These are phyloP conservation scores for Tillandsia leiboldiana DNA, from an alignment of 176 grass and related monocot species.

Conservation along the genomic window DNA sequence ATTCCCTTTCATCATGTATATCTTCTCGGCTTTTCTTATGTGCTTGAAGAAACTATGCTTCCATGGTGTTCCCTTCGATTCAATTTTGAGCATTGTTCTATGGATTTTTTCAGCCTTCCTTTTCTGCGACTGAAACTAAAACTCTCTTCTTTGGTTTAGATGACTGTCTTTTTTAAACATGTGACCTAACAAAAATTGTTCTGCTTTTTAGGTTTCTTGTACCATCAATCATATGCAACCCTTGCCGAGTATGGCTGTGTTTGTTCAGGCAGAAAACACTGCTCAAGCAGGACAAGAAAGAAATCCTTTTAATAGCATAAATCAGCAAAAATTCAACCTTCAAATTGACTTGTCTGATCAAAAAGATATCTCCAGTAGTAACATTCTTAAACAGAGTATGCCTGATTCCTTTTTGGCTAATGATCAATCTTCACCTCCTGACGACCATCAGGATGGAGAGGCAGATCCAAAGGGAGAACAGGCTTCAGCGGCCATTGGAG, in stretches of 20 bases:
- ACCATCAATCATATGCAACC: neutral
- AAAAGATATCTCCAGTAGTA: constrained; percentile 16
- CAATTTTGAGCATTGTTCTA: too few relatives aligned
- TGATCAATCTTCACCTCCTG: constrained; percentile 14
- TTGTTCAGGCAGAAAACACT: constrained; percentile 2
- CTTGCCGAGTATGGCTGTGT: constrained; percentile 2
- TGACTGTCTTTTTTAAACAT: neutral
- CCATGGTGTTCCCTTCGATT: too few relatives aligned
- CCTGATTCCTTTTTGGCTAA: constrained; percentile 9
- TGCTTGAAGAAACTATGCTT: too few relatives aligned
- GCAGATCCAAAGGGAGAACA: constrained; percentile 13
- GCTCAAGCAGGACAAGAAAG: constrained; percentile 3
- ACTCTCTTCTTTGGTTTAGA: neutral
- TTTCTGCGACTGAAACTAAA: neutral
- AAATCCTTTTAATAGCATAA: neutral
- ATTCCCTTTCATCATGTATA: too few relatives aligned
- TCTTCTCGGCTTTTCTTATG: too few relatives aligned
- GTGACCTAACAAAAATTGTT: neutral
- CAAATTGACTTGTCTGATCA: constrained; percentile 28
- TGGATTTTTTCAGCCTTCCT: too few relatives aligned
- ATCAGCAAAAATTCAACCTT: constrained; percentile 12
- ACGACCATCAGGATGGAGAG: constrained; percentile 1
- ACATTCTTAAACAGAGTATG: constrained; percentile 14
- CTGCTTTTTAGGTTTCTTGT: constrained; percentile 4
- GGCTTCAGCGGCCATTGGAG: neutral